Conservation (phyloP, 805 yeast genomes). For the Millerozyma miso region DNA sequence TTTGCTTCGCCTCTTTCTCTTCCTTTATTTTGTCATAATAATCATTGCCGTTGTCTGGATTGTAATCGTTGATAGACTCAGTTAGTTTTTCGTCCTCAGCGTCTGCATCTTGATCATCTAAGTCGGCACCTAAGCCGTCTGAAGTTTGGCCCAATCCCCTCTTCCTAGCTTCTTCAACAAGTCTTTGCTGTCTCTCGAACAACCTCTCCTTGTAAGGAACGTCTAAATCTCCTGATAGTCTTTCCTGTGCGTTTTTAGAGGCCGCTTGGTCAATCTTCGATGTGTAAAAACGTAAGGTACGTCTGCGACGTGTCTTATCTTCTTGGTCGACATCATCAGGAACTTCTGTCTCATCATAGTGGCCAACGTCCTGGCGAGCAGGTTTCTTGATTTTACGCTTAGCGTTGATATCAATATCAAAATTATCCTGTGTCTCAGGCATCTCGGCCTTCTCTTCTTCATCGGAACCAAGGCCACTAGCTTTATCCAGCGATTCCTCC, state of each 20-base stretch:
- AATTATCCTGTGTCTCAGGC: conserved; percentile 19
- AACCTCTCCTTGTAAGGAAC: conserved; percentile 87
- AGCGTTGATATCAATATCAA: conserved; percentile 49
- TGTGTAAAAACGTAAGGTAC: conserved; percentile 89
- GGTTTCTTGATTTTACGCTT: conserved; percentile 48
- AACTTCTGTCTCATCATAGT: conserved; percentile 59
- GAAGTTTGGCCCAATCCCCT: conserved; percentile 58
- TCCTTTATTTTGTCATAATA: conserved; percentile 56
- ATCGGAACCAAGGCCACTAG: conserved; percentile 11
- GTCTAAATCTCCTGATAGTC: conserved; percentile 77
- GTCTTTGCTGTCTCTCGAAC: conserved; percentile 84
- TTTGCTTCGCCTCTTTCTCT: conserved; percentile 45
- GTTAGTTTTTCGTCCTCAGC: conserved; percentile 46
- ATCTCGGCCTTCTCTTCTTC: conserved; percentile 17
- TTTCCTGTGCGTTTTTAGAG: conserved; percentile 44
- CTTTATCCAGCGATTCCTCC: conserved; percentile 11
- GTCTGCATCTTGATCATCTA: conserved; percentile 48
- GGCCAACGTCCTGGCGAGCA: conserved; percentile 31
- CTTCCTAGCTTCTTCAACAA: conserved; percentile 81
- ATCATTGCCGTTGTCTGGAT: conserved; percentile 42
- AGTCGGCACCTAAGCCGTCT: conserved; percentile 50
- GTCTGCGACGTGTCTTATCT: conserved; percentile 77
- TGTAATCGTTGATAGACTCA: conserved; percentile 35
- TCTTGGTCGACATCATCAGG: conserved; percentile 81
- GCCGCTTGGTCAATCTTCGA: conserved; percentile 90